A percentile compares a stretch with the other conserved stretches of the same genome.
phyloP scores from a whole-genome alignment of 805 yeast species.

The Monosporozyma servazzii region DNA sequence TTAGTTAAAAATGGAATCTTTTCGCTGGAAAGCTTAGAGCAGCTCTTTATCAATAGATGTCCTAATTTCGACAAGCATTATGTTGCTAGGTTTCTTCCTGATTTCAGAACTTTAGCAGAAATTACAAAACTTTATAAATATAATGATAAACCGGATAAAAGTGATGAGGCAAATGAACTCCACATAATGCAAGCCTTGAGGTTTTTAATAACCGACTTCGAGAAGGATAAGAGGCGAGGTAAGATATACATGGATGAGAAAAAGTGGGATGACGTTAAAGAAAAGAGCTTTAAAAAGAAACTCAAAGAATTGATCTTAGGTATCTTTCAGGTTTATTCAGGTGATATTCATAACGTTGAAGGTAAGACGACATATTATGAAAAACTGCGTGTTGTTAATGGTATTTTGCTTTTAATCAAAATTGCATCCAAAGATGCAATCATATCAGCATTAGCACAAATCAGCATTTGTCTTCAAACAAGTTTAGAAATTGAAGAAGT shows the following conservation, averaged over 20 bases:
- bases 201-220: slow-evolving; percentile 23
- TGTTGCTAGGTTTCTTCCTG: slow-evolving; percentile 23
- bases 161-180: slow-evolving; percentile 13
- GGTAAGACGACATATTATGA: slow-evolving; percentile 67
- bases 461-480: slow-evolving; percentile 76
- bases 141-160: slow-evolving; percentile 9
- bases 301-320: slow-evolving; percentile 59
- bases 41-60: slow-evolving; percentile 21
- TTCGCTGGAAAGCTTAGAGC: slow-evolving; percentile 25
- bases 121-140: slow-evolving; percentile 23
- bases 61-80: slow-evolving; percentile 25
- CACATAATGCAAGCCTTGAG: slow-evolving; percentile 13
- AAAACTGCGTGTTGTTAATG: slow-evolving; percentile 61
- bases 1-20: slow-evolving; percentile 27
- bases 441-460: slow-evolving; percentile 69
- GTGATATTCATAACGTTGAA: slow-evolving; percentile 61
- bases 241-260: slow-evolving; percentile 19
- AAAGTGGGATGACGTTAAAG: slow-evolving; percentile 23
- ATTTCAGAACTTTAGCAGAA: slow-evolving; percentile 28
- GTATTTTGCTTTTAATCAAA: slow-evolving; percentile 58
- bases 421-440: slow-evolving; percentile 42
- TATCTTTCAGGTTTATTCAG: slow-evolving; percentile 69
- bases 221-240: slow-evolving; percentile 22
- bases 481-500: slow-evolving; percentile 57
- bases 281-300: slow-evolving; percentile 31